Base-by-base conservation (phyloP, 2,329 filamentous ascomycete species). In the Plenodomus lindquistii region DNA sequence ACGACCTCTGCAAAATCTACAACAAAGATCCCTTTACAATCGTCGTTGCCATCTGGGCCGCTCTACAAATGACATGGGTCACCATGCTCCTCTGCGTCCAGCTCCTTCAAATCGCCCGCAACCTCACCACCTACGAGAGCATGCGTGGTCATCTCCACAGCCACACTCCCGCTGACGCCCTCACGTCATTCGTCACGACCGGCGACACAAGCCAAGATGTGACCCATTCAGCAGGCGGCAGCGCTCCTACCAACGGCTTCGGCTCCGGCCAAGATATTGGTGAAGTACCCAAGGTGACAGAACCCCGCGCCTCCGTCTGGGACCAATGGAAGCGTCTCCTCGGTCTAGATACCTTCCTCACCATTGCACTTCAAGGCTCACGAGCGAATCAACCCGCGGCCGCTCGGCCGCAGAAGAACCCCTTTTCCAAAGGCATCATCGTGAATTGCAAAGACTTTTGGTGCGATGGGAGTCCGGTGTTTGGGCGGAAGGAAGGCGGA, bases 71-170 rank as follows among this genome's bases (percentile, higher is more conserved):
- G 24, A 87, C 90, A 17, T 99, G 94, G 94, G 90, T 97, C 2
- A 86, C 88, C n/a, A 97, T 99, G 92, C 85, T 99, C 27, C 81
- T 97, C 50, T 88, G 91, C 56, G 95, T 97, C 4, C 95, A 99
- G 70, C 85, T 97, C 42, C 81, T 97, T 42, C 94, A 99, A 69
- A 87, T 99, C 42, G 88, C 91, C 0, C 86, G 91, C 52, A 95
- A 92, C 48, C 87, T 96, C 79, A 99, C 94, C 1, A 99, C 94
- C 0, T 97, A 89, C 73, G 94, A 99, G 74, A 96, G 92, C 72
- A 97, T 99, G 92, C 86, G 87, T 55, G 88, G 90, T 42, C 81
- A 91, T 52, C 81, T 85, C 48, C 80, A 87, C 54, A 79, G 78
- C 45, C 73, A 78, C 44, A 79, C 78, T 34, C 75, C 78, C 54